Evolutionary conservation across 2,329 filamentous ascomycete genomes (phyloP).

Genomic region (Rhytidhysteron rufulum): DNA sequence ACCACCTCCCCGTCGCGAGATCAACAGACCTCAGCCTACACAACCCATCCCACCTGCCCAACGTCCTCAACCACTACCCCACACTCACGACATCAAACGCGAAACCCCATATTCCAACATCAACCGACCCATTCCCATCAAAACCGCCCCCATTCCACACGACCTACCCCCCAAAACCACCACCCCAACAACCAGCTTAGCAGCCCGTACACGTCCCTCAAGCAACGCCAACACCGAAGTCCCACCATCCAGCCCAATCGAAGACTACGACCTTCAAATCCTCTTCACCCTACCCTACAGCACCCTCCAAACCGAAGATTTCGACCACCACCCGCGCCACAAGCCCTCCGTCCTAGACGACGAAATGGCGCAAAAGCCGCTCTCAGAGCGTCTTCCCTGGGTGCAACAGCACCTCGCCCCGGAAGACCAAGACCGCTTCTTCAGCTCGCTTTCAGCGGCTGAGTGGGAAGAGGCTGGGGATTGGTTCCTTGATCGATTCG

Average conservation of each 20-base stretch:
- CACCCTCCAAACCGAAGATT: conserved; percentile 48
- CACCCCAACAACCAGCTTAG: neutral
- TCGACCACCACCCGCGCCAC: conserved; percentile 38
- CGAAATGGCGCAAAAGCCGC: conserved; percentile 22
- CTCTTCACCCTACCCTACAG: conserved; percentile 46
- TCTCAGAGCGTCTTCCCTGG: conserved; percentile 24
- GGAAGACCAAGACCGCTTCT: conserved; percentile 46
- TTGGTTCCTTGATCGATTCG: conserved; percentile 56
- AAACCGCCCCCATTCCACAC: neutral
- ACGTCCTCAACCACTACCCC: neutral
- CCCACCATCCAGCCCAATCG: conserved; percentile 5
- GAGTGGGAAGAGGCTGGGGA: conserved; percentile 62
- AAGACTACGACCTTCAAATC: conserved; percentile 45
- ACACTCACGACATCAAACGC: conserved; percentile 1
- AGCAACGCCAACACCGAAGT: conserved; percentile 11
- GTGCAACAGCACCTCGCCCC: conserved; percentile 20
- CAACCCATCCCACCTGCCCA: neutral
- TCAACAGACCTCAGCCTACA: neutral
- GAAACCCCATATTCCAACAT: neutral
- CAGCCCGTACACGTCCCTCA: conserved; percentile 4
- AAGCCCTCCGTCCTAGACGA: conserved; percentile 12
- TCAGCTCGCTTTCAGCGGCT: conserved; percentile 48
- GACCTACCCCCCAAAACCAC: neutral
- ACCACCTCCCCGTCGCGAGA: neutral
- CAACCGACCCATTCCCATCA: neutral